Percentiles rank a stretch among this genome's conserved stretches.
Conservation (phyloP, 768 basidiomycete species). For the Russula foetens region DNA sequence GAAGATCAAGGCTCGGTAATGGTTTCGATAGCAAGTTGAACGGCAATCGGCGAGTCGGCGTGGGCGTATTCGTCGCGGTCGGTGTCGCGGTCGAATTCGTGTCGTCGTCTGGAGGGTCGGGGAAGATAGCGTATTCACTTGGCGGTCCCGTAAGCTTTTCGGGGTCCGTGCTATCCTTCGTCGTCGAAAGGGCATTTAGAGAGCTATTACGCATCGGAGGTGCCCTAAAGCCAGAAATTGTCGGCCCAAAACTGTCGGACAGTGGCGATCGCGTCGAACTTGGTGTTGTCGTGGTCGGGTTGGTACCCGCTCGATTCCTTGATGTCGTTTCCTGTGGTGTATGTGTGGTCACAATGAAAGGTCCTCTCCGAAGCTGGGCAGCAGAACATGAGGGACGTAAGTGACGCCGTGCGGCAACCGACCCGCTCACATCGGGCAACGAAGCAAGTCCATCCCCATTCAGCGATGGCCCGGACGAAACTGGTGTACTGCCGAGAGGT, state of each 20-base stretch:
- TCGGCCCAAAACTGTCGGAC: conserved; percentile 16
- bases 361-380: conserved; percentile 53
- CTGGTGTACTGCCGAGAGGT: neutral
- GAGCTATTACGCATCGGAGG: conserved; percentile 47
- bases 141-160: conserved; percentile 57
- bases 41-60: conserved; percentile 33
- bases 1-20: conserved; percentile 28
- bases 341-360: conserved; percentile 16
- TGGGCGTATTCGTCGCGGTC: conserved; percentile 15
- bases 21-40: conserved; percentile 63
- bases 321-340: conserved; percentile 30
- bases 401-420: conserved; percentile 48
- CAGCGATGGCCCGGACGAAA: conserved; percentile 41
- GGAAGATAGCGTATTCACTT: conserved; percentile 62
- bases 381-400: conserved; percentile 72
- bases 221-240: conserved; percentile 39
- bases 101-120: conserved; percentile 49
- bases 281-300: conserved; percentile 42
- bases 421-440: conserved; percentile 38
- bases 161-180: conserved; percentile 35
- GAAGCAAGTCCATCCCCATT: conserved; percentile 49
- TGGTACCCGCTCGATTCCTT: conserved; percentile 61
- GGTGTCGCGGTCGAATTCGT: conserved; percentile 22
- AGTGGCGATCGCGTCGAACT: conserved; percentile 32
- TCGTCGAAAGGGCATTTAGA: conserved; percentile 32